These are phyloP conservation scores for Boletus bicolor DNA, from an alignment of 768 basidiomycete species.

Conservation along the genomic window DNA sequence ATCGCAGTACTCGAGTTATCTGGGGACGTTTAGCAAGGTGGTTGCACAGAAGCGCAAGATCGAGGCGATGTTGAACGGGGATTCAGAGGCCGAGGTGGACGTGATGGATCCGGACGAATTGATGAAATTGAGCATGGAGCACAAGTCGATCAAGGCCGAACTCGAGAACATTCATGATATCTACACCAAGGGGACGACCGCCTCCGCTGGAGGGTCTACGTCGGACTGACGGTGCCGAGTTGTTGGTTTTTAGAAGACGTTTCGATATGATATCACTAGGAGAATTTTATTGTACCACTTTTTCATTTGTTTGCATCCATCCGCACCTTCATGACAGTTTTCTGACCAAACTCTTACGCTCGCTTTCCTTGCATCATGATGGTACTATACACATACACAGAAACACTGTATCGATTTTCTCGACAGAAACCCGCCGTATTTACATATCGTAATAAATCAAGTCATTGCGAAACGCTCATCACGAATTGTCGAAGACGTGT, in stretches of 20 bases:
- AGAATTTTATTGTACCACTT: background rate
- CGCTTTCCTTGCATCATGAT: background rate
- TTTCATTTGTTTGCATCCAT: background rate
- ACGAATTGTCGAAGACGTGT: too few species aligned
- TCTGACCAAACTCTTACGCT: background rate
- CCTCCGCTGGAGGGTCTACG: background rate
- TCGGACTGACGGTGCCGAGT: slow-evolving; percentile 10
- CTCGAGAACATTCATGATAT: slow-evolving; percentile 46
- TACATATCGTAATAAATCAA: background rate
- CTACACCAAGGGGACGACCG: slow-evolving; percentile 27
- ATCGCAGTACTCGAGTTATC: slow-evolving; percentile 49
- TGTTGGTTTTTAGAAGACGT: background rate
- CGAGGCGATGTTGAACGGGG: slow-evolving; percentile 49
- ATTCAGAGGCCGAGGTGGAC: slow-evolving; percentile 54
- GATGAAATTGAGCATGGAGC: slow-evolving; percentile 40
- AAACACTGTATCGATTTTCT: background rate
- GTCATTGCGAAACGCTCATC: background rate
- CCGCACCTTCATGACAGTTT: background rate
- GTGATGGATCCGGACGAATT: slow-evolving; percentile 54
- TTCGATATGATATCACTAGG: background rate
- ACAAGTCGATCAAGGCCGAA: slow-evolving; percentile 50
- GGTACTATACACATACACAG: background rate
- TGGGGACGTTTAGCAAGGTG: slow-evolving; percentile 45
- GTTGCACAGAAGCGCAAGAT: slow-evolving; percentile 50
- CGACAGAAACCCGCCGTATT: background rate